These are phyloP conservation scores for Talaromyces proteolyticus DNA, from an alignment of 495 filamentous ascomycete genomes.

Conservation along the genomic window DNA sequence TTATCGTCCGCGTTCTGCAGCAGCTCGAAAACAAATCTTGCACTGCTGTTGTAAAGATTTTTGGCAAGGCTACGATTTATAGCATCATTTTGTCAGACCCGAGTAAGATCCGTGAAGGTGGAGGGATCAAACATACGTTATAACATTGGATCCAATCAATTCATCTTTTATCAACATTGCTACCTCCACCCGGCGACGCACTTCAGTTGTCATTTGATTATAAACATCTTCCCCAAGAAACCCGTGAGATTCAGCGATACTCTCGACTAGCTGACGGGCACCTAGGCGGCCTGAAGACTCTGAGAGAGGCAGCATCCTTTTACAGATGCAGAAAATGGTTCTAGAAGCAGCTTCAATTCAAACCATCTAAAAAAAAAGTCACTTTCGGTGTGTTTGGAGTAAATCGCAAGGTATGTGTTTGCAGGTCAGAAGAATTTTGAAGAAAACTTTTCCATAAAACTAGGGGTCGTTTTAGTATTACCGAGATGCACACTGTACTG, in stretches of 20 bases:
- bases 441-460: too few species aligned
- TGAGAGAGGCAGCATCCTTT: neutral
- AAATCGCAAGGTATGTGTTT: too few species aligned
- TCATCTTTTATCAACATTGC: conserved; percentile 20
- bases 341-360: neutral
- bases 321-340: neutral
- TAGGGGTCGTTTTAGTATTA: too few species aligned
- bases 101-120: neutral
- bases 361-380: too few species aligned
- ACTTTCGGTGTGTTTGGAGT: too few species aligned
- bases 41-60: conserved; percentile 26
- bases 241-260: conserved; percentile 19
- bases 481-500: neutral
- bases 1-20: conserved; percentile 43
- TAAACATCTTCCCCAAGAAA: conserved; percentile 15
- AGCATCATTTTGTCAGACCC: neutral
- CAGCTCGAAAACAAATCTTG: conserved; percentile 34
- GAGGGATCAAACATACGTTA: conserved; percentile 18
- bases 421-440: too few species aligned
- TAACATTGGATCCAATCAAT: conserved; percentile 21
- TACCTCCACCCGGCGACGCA: conserved; percentile 18
- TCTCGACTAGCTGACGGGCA: conserved; percentile 14
- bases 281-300: neutral
- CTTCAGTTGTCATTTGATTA: conserved; percentile 12
- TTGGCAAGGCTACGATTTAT: conserved; percentile 16